Conservation (phyloP, 2,329 filamentous ascomycete species). For the Biscogniauxia mediterranea region DNA sequence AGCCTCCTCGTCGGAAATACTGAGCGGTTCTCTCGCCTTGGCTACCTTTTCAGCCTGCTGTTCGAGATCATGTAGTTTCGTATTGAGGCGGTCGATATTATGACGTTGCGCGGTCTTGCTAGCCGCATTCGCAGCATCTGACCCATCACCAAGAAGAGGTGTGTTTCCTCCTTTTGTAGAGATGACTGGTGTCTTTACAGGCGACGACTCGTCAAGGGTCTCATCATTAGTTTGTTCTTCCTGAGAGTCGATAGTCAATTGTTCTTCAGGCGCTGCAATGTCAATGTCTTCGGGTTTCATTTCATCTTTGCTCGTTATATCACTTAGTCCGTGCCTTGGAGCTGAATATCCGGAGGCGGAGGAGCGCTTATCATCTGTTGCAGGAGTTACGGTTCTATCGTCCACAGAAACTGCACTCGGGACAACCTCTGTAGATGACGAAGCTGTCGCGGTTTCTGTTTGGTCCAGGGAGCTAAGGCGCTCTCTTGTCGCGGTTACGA, state of each 20-base stretch:
- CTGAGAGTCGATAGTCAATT: slow-evolving; percentile 31
- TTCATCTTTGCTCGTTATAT: slow-evolving; percentile 28
- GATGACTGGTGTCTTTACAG: slow-evolving; percentile 7
- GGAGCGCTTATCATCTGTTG: slow-evolving; percentile 1
- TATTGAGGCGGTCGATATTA: not conserved
- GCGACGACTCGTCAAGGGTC: slow-evolving; percentile 9
- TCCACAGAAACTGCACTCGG: slow-evolving; percentile 1
- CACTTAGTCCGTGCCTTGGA: slow-evolving; percentile 11
- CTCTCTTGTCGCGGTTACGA: slow-evolving; percentile 50
- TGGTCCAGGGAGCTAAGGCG: slow-evolving; percentile 44
- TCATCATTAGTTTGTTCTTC: slow-evolving; percentile 18
- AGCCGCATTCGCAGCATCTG: not conserved
- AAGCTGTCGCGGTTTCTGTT: not conserved
- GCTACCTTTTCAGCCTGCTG: slow-evolving; percentile 6
- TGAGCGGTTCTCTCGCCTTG: slow-evolving; percentile 6
- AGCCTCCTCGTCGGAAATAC: slow-evolving; percentile 18
- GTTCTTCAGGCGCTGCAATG: slow-evolving; percentile 43
- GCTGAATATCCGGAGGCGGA: not conserved
- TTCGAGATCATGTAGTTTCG: not conserved
- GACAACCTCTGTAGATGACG: slow-evolving; percentile 4
- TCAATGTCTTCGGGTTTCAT: slow-evolving; percentile 49
- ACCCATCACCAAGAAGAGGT: not conserved
- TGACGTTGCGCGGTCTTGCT: not conserved
- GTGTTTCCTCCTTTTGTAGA: slow-evolving; percentile 13
- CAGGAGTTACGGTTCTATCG: not conserved